Conservation (phyloP, 1,284 basidiomycete genomes). For the Trametes polyzona region DNA sequence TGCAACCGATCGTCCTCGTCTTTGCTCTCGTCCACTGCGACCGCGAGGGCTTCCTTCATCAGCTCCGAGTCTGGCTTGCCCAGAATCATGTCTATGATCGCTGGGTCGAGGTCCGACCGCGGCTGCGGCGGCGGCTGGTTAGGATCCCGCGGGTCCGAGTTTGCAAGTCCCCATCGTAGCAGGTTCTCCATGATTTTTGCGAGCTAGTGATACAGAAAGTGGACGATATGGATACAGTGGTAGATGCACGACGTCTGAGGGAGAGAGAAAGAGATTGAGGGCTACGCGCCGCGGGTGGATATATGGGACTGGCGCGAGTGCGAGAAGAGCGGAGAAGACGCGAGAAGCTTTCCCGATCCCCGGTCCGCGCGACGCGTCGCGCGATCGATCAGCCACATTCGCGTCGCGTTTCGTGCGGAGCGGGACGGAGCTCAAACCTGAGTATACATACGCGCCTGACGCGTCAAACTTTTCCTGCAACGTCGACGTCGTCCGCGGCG, state of each 20-base stretch:
- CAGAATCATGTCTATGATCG: constrained; percentile 84
- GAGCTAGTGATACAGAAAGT: constrained; percentile 20
- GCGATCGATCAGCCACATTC: constrained; percentile 28
- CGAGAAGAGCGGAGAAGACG: constrained; percentile 25
- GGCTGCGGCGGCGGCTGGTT: constrained; percentile 38
- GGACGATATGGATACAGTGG: constrained; percentile 12
- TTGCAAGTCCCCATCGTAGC: constrained; percentile 75
- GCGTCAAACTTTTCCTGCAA: constrained; percentile 18
- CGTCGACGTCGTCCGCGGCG: constrained; percentile 1
- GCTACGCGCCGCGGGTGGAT: not conserved
- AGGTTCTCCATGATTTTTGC: constrained; percentile 63
- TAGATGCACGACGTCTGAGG: not conserved
- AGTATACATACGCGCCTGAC: not conserved
- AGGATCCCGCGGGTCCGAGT: constrained; percentile 49
- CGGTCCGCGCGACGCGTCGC: constrained; percentile 18
- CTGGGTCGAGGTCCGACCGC: constrained; percentile 68
- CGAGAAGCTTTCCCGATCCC: constrained; percentile 23
- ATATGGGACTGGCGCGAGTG: constrained; percentile 25
- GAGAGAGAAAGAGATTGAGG: not conserved
- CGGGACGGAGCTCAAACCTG: constrained; percentile 1
- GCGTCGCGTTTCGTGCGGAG: constrained; percentile 21
- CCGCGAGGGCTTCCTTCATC: constrained; percentile 86
- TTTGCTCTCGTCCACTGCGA: constrained; percentile 67
- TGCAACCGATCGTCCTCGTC: constrained; percentile 71
- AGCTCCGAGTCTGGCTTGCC: constrained; percentile 84